Percentiles rank a stretch among this genome's conserved stretches.
These are phyloP conservation scores for Colletotrichum lentis DNA, from an alignment of 2,329 filamentous ascomycete species.

Conservation along the genomic window DNA sequence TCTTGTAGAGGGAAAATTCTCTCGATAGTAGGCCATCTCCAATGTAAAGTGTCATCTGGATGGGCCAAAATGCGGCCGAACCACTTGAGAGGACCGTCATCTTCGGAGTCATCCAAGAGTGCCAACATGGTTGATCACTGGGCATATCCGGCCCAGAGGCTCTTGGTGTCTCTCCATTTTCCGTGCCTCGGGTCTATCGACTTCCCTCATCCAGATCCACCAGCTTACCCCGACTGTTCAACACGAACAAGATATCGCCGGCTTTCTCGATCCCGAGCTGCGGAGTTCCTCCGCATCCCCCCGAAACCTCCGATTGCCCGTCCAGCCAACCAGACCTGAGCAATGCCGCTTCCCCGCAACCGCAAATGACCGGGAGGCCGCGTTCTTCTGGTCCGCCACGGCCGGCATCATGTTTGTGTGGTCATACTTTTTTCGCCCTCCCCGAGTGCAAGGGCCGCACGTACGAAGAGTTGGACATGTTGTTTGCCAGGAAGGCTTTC, in stretches of 20 bases:
- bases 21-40: not conserved
- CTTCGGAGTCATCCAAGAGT: not conserved
- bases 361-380: constrained; percentile 44
- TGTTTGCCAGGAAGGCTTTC: constrained; percentile 56
- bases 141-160: not conserved
- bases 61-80: not conserved
- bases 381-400: constrained; percentile 55
- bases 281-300: constrained; percentile 26
- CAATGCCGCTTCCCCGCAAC: constrained; percentile 32
- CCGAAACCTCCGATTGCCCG: not conserved
- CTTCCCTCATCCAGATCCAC: not conserved
- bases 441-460: constrained; percentile 61
- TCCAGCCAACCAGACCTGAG: not conserved
- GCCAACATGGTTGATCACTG: not conserved
- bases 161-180: not conserved
- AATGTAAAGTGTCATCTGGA: not conserved
- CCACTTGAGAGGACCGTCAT: too few relatives aligned
- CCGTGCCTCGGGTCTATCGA: not conserved
- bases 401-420: constrained; percentile 57
- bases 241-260: not conserved
- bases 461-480: constrained; percentile 61
- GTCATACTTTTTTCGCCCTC: constrained; percentile 59
- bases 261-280: not conserved
- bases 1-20: not conserved
- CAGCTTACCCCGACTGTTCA: not conserved